Percentiles rank a stretch among this genome's conserved stretches.
phyloP scores from a whole-genome alignment of 2,329 filamentous ascomycete species.

The Fonsecaea pedrosoi region DNA sequence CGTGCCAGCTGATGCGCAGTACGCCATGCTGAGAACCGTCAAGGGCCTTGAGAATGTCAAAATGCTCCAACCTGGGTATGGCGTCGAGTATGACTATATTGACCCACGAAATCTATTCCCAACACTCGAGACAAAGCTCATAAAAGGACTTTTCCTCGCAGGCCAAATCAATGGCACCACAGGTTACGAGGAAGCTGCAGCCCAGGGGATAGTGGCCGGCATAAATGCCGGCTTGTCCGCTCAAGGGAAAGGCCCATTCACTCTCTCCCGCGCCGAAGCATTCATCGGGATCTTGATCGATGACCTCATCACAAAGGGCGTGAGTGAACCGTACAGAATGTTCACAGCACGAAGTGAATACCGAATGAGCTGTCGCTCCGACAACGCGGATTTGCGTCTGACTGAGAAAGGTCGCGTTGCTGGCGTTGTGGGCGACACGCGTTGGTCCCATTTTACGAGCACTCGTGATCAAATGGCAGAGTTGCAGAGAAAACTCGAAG shows the following conservation, averaged over 20 bases:
- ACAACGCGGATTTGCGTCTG: constrained; percentile 90
- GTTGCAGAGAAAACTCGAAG: constrained; percentile 67
- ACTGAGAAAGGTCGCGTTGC: constrained; percentile 77
- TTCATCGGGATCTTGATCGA: constrained; percentile 99
- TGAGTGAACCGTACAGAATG: constrained; percentile 97
- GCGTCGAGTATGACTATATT: constrained; percentile 98
- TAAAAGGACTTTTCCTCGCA: constrained; percentile 85
- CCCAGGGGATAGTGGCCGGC: constrained; percentile 88
- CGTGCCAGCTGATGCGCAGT: constrained; percentile 84
- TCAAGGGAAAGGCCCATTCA: constrained; percentile 68
- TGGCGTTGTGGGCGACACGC: constrained; percentile 77
- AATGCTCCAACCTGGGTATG: constrained; percentile 95
- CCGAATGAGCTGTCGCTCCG: constrained; percentile 86
- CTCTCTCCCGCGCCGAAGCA: constrained; percentile 80
- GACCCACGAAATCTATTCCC: constrained; percentile 85
- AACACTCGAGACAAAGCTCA: constrained; percentile 93
- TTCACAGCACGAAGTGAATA: constrained; percentile 97
- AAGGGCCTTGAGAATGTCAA: constrained; percentile 84
- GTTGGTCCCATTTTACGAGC: constrained; percentile 74
- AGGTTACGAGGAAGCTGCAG: constrained; percentile 95
- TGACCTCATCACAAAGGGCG: constrained; percentile 94
- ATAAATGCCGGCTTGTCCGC: constrained; percentile 90
- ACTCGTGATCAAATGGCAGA: constrained; percentile 71
- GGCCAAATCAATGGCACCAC: constrained; percentile 99
- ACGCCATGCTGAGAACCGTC: constrained; percentile 82